These are phyloP conservation scores for Stereum hirsutum DNA, from an alignment of 1,284 basidiomycete species.

Conservation along the genomic window DNA sequence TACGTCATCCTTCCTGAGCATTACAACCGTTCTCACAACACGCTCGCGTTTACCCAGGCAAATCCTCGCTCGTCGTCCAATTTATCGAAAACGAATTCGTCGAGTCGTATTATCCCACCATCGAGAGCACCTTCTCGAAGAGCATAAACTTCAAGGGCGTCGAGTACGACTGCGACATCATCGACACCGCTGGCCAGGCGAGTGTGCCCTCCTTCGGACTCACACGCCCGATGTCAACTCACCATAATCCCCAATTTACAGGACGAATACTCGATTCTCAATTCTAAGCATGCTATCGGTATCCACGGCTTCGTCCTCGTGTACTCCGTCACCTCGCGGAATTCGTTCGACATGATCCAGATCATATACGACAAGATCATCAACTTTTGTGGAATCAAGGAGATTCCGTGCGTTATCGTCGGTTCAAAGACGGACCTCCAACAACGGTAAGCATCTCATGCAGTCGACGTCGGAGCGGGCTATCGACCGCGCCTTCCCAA, in stretches of 20 bases:
- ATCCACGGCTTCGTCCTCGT: conserved; percentile 87
- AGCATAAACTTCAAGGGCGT: conserved; percentile 75
- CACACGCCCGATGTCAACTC: conserved; percentile 1
- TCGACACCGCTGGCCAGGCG: conserved; percentile 96
- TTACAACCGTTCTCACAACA: conserved; percentile 4
- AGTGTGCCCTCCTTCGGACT: conserved; percentile 9
- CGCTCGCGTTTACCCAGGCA: conserved; percentile 43
- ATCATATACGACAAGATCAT: conserved; percentile 97
- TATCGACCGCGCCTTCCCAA: conserved; percentile 12
- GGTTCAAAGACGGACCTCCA: conserved; percentile 91
- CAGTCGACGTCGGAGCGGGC: not conserved
- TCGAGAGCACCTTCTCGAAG: conserved; percentile 87
- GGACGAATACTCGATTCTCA: conserved; percentile 84
- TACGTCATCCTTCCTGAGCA: conserved; percentile 12
- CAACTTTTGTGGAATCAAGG: conserved; percentile 84
- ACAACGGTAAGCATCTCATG: conserved; percentile 41
- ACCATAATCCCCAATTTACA: conserved; percentile 19
- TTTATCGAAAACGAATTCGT: conserved; percentile 65
- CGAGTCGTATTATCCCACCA: conserved; percentile 91
- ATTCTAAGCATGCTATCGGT: conserved; percentile 75
- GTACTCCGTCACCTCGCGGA: conserved; percentile 88
- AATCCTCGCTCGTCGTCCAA: conserved; percentile 71
- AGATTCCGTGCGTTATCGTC: conserved; percentile 93
- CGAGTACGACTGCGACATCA: conserved; percentile 94
- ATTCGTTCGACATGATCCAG: conserved; percentile 94